Conservation (phyloP, 192 early-diverging fungal species). For the Coemansia aciculifera region DNA sequence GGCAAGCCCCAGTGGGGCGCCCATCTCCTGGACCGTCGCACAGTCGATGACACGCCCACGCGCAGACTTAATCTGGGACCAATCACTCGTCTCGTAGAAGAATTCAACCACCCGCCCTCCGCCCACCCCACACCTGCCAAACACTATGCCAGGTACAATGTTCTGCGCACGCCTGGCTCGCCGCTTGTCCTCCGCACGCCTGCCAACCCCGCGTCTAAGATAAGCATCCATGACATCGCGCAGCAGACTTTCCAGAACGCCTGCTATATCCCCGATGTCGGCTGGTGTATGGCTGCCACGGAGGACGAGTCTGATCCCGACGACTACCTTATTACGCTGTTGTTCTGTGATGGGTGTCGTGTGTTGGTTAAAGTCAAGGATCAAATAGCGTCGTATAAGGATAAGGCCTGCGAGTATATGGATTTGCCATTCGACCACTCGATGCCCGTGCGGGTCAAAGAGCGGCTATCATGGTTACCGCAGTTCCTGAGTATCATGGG, state of each 20-base stretch:
- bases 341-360: conserved; percentile 50
- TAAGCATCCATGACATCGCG: conserved; percentile 2
- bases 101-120: conserved; percentile 22
- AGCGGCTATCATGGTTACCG: conserved; percentile 31
- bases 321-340: conserved; percentile 32
- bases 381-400: conserved; percentile 29
- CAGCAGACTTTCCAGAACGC: conserved; percentile 23
- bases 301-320: conserved; percentile 17
- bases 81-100: conserved; percentile 37
- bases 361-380: conserved; percentile 31
- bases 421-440: conserved; percentile 36
- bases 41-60: conserved; percentile 40
- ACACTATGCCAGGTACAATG: conserved; percentile 5
- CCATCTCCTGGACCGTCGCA: conserved; percentile 31
- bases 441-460: conserved; percentile 37
- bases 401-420: conserved; percentile 16
- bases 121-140: not conserved
- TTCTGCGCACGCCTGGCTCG: conserved; percentile 23
- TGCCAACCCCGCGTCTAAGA: not conserved
- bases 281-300: conserved; percentile 50
- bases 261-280: conserved; percentile 47
- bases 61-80: conserved; percentile 40
- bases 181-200: conserved; percentile 22
- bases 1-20: conserved; percentile 22
- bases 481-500: conserved; percentile 40